Conservation (phyloP, 169 alveolate genomes). For the Plasmodium chabaudi region DNA sequence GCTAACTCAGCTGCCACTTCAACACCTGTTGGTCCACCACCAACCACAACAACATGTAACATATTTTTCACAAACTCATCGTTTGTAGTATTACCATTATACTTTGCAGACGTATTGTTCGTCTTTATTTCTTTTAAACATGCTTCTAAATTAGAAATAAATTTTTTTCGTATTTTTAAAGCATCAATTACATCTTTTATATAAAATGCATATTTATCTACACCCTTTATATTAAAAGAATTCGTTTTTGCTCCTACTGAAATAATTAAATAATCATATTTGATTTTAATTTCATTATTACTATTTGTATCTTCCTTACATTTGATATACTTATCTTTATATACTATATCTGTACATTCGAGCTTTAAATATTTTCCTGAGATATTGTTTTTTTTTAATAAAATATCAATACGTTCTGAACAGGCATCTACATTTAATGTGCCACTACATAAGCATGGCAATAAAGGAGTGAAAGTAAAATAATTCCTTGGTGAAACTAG, state of each 20-base stretch:
- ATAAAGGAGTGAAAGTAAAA: constrained; percentile 86
- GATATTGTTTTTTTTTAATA: constrained; percentile 56
- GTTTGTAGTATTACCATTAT: no score
- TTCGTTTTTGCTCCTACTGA: constrained; percentile 86
- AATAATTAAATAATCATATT: constrained; percentile 81
- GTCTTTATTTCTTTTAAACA: constrained; percentile 22
- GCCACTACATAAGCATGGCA: constrained; percentile 83
- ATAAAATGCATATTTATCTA: constrained; percentile 82
- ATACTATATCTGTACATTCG: constrained; percentile 74
- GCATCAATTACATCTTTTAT: constrained; percentile 85
- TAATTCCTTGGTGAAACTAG: constrained; percentile 85
- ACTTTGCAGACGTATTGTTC: constrained; percentile 66
- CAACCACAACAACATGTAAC: constrained; percentile 82
- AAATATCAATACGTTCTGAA: constrained; percentile 77
- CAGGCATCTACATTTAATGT: constrained; percentile 75
- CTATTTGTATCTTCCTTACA: constrained; percentile 21
- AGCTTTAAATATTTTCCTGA: constrained; percentile 49
- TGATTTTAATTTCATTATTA: constrained; percentile 43
- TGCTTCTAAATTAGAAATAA: constrained; percentile 74
- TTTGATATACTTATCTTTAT: constrained; percentile 17
- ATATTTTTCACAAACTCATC: constrained; percentile 7
- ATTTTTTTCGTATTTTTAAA: constrained; percentile 67
- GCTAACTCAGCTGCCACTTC: constrained; percentile 86
- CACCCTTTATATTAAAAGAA: constrained; percentile 84
- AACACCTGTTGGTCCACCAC: constrained; percentile 89